Percentiles rank a stretch among this genome's conserved stretches.
Conservation (phyloP, 495 filamentous ascomycete genomes). For the Xanthoparmelia taractica region DNA sequence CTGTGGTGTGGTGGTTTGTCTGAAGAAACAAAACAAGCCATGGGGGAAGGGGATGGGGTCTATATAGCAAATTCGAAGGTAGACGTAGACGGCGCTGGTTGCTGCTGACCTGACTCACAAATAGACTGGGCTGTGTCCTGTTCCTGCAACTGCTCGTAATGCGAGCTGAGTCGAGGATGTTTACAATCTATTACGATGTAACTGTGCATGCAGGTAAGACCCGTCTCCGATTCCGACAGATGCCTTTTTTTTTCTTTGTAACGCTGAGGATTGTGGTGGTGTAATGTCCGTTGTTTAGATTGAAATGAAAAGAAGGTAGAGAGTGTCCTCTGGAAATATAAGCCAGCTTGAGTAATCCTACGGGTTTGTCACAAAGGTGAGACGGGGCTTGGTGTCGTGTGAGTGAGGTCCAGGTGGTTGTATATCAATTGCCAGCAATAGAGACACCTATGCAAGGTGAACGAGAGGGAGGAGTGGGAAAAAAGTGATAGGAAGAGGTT, state of each 20-base stretch:
- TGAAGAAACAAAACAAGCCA: constrained; percentile 8
- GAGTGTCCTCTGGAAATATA: constrained; percentile 15
- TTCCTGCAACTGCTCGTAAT: constrained; percentile 19
- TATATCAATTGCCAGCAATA: constrained; percentile 21
- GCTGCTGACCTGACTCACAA: constrained; percentile 26
- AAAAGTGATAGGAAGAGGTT: constrained; percentile 7
- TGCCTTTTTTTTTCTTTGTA: constrained; percentile 20
- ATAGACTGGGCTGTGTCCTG: constrained; percentile 21
- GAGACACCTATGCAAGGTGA: constrained; percentile 16
- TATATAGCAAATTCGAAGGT: constrained; percentile 20
- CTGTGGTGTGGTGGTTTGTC: constrained; percentile 13
- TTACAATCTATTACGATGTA: constrained; percentile 11
- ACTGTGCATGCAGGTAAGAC: constrained; percentile 20
- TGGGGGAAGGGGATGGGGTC: neutral
- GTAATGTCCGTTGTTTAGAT: constrained; percentile 13
- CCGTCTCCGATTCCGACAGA: constrained; percentile 15
- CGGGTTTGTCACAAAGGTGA: constrained; percentile 9
- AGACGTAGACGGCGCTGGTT: constrained; percentile 3
- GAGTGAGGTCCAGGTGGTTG: constrained; percentile 8
- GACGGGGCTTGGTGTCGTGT: constrained; percentile 12
- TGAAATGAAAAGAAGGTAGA: constrained; percentile 9
- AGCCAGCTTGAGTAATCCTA: constrained; percentile 14
- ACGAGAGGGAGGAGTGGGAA: constrained; percentile 8
- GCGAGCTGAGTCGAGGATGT: constrained; percentile 21
- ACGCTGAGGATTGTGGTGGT: constrained; percentile 23